Conservation (phyloP, 306 rosid species). For the Purshia tridentata region DNA sequence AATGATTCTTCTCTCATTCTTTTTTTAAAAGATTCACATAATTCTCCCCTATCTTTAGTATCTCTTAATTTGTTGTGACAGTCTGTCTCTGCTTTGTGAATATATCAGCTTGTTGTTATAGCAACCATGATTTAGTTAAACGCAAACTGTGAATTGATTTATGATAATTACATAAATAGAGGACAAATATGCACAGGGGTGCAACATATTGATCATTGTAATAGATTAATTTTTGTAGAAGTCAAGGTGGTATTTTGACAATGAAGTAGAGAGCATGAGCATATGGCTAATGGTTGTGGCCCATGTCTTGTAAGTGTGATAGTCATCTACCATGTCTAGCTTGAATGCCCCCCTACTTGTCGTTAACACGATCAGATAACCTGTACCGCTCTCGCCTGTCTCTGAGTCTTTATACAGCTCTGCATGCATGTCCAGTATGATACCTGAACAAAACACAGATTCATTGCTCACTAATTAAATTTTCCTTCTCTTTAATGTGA, state of each 20-base stretch:
- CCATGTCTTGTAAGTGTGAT: constrained; percentile 71
- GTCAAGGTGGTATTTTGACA: constrained; percentile 45
- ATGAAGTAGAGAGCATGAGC: constrained; percentile 67
- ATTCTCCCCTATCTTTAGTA: neutral
- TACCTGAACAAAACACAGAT: constrained; percentile 15
- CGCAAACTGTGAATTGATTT: neutral
- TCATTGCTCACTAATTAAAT: neutral
- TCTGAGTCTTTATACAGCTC: constrained; percentile 73
- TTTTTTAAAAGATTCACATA: neutral
- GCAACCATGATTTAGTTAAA: neutral
- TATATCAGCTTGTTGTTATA: neutral
- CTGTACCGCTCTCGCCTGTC: constrained; percentile 47
- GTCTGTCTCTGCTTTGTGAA: neutral
- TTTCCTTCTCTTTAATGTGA: neutral
- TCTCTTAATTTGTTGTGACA: neutral
- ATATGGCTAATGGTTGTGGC: constrained; percentile 67
- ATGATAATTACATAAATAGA: neutral
- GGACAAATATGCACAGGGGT: constrained; percentile 4
- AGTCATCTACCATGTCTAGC: constrained; percentile 80
- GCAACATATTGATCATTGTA: neutral
- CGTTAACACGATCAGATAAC: constrained; percentile 67
- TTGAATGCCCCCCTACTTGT: constrained; percentile 80
- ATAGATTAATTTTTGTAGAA: constrained; percentile 11
- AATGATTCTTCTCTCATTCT: neutral
- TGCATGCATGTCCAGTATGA: constrained; percentile 58